Percentiles rank a stretch among this genome's conserved stretches.
Conservation (phyloP, 305 asterid species). For the Fraxinus ornus region DNA sequence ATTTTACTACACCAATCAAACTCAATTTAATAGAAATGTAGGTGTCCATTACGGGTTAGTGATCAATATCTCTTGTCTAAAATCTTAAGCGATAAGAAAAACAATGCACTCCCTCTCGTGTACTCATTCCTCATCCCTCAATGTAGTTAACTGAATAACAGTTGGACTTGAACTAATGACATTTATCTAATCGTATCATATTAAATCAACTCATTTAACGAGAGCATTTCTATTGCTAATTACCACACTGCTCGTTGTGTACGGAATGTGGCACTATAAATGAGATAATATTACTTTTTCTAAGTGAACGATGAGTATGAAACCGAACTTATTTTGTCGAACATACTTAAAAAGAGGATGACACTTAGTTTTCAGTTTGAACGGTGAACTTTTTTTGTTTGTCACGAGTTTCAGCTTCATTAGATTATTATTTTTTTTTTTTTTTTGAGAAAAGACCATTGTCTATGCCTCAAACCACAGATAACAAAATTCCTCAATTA, state of each 20-base stretch:
- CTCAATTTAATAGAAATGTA: not conserved
- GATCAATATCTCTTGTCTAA: not conserved
- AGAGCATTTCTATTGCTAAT: no score
- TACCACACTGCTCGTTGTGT: not conserved
- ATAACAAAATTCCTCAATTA: not conserved
- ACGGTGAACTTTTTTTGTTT: not conserved
- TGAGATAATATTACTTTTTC: not conserved
- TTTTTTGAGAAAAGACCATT: no score
- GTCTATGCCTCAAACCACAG: not conserved
- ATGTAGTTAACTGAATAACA: not conserved
- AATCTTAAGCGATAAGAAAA: not conserved
- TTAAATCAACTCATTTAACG: not conserved
- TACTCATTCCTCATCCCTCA: not conserved
- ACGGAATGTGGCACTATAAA: not conserved
- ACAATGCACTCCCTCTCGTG: not conserved
- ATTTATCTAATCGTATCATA: not conserved
- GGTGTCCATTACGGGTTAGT: not conserved
- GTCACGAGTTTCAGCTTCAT: not conserved
- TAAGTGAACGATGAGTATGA: not conserved
- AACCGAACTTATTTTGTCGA: not conserved
- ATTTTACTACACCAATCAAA: not conserved
- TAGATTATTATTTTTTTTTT: no score
- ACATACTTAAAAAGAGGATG: not conserved
- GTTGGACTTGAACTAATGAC: not conserved
- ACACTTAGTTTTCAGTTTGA: not conserved